phyloP scores from a whole-genome alignment of 495 filamentous ascomycete genomes.

The Penicillium waksmanii region DNA sequence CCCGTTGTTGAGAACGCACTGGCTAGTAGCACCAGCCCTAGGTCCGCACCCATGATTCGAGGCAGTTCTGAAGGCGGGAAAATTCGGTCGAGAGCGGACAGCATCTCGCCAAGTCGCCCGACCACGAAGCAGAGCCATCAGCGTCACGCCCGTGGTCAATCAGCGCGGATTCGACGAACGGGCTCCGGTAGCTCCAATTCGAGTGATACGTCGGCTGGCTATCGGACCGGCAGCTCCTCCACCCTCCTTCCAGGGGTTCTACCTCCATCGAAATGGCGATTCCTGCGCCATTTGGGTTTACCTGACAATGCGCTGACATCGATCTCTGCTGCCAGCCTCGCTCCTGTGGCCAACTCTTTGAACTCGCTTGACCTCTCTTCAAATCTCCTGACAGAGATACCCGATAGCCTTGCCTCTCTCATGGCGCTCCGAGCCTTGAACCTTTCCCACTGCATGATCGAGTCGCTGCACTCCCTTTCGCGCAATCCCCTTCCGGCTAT shows the following conservation, averaged over 20 bases:
- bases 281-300: slow-evolving; percentile 86
- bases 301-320: slow-evolving; percentile 88
- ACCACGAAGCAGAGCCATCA: slow-evolving; percentile 70
- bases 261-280: slow-evolving; percentile 88
- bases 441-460: slow-evolving; percentile 95
- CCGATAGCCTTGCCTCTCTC: slow-evolving; percentile 81
- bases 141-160: slow-evolving; percentile 52
- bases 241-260: slow-evolving; percentile 69
- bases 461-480: slow-evolving; percentile 84
- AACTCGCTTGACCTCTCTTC: slow-evolving; percentile 89
- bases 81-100: slow-evolving; percentile 61
- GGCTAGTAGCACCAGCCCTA: slow-evolving; percentile 49
- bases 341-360: slow-evolving; percentile 81
- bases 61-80: slow-evolving; percentile 52
- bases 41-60: slow-evolving; percentile 52
- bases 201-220: slow-evolving; percentile 68
- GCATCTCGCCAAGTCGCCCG: slow-evolving; percentile 79
- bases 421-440: slow-evolving; percentile 86
- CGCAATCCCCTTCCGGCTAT: slow-evolving; percentile 91
- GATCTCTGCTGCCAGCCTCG: slow-evolving; percentile 71
- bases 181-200: slow-evolving; percentile 93
- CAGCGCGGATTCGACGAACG: slow-evolving; percentile 75
- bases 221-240: slow-evolving; percentile 72
- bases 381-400: slow-evolving; percentile 89
- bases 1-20: slow-evolving; percentile 57